Evolutionary conservation across 1,284 basidiomycete genomes (phyloP), one percentile per base, ranked within the genome.

Genomic region (Earliella scabrosa): DNA sequence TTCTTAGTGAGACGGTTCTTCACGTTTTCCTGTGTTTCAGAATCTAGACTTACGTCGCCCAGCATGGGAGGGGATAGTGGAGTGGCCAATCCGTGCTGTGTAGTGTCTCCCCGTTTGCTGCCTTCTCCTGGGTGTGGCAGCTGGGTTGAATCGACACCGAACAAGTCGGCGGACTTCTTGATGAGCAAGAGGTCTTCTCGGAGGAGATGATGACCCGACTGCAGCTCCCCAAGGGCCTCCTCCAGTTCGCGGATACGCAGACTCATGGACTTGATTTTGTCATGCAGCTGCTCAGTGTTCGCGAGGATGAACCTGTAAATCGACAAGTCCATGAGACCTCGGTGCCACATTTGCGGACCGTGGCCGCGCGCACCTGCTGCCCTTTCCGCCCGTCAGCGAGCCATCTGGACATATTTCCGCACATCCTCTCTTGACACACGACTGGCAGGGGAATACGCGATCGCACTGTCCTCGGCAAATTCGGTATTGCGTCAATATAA

Each of bases 231-330:
- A 2, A 90, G 76, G 0, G 86, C 88, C 45, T 86, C 85, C 70
- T 90, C 88, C 2, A 90, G 82, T 60, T 82, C 76, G 44, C 82
- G 79, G 54, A 90, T 85, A 13, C 88, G 81, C 10, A 80, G 76
- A 63, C 81, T 79, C 74, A 90, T 82, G 47, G 74, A 73, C 27
- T 82, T 71, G 58, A 89, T 86, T 53, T 83, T 82, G 34, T 78
- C 78, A 71, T 90, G 87, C 3, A 91, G 78, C 55, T 90, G 86
- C 64, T 88, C 87, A 8, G 88, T 90, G 34, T 86, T 87, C 3
- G 87, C 86, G 38, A 90, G 77, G 36, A 89, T 85, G 61, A 88
- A 88, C 31, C 86, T 85, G 29, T 14, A 14, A n/a, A 29, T n/a
- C n/a, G 41, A 23, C 18, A 34, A 13, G 18, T 21, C 46, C 16